phyloP scores from a whole-genome alignment of 176 grass and related monocot genomes.

The Pharus latifolius region DNA sequence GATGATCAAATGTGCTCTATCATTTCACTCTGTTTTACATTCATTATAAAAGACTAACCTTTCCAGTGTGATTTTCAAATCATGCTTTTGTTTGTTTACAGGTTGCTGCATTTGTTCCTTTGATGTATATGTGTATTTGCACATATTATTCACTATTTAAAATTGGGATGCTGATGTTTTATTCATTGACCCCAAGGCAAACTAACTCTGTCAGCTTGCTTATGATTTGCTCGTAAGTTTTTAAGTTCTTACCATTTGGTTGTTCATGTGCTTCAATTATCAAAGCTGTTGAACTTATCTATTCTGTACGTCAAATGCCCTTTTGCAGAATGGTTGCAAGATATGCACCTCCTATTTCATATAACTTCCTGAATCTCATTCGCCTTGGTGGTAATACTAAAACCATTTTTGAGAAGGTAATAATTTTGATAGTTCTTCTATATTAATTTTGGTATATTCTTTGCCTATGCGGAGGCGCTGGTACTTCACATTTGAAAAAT shows the following conservation, averaged over 20 bases:
- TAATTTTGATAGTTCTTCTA: not conserved
- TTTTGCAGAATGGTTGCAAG: slow-evolving; percentile 98
- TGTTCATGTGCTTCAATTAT: slow-evolving; percentile 8
- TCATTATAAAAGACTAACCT: not conserved
- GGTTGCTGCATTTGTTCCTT: slow-evolving; percentile 91
- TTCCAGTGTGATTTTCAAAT: not conserved
- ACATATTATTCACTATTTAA: slow-evolving; percentile 99
- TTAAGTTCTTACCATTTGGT: slow-evolving; percentile 5
- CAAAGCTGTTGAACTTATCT: slow-evolving; percentile 4
- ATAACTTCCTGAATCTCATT: slow-evolving; percentile 98
- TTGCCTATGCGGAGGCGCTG: not conserved
- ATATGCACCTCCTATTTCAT: slow-evolving; percentile 98
- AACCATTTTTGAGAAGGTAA: slow-evolving; percentile 97
- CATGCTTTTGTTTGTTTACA: slow-evolving; percentile 21
- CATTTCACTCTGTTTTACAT: not conserved
- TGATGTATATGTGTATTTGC: slow-evolving; percentile 99
- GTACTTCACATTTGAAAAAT: not conserved
- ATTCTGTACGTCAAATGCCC: slow-evolving; percentile 6
- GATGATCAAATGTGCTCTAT: not conserved
- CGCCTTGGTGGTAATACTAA: slow-evolving; percentile 78
- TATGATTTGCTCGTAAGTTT: slow-evolving; percentile 99
- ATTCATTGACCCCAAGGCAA: slow-evolving; percentile 90
- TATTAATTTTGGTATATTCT: not conserved
- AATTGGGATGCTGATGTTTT: slow-evolving; percentile 99
- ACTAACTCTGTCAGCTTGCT: slow-evolving; percentile 97